Base-by-base conservation (phyloP, 345 rosid species). In the Ricinus communis region DNA sequence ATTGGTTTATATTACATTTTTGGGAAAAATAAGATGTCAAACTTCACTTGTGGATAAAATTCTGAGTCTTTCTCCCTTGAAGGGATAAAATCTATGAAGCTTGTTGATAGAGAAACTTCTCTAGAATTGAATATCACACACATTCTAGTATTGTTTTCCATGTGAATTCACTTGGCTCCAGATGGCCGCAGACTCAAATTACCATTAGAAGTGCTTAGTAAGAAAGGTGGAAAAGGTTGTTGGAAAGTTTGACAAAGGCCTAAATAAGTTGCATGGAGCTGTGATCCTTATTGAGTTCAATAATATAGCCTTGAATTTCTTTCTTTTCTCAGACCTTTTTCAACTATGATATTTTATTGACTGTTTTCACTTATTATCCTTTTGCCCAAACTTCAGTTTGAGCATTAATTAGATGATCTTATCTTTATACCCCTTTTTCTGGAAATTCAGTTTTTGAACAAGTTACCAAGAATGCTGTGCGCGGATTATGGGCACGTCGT, bases 401-500 rank as follows among this genome's bases (percentile, higher is more conserved):
- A 43, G 0, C 36, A 2, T 24, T 6, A n/a, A 43, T 18, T 51
- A 19, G 62, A 49, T 38, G 54, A 58, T 46, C 18, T 45, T 66
- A 31, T 57, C 21, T 60, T 18, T 31, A 8, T 50, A 38, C 45
- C 53, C 21, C 54, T 75, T 30, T 80, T 63, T 60, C 24, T 76
- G 71, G 45, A 66, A 62, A 67, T 76, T 72, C 81, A 95, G 97
- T 85, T 82, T 95, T 86, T 78, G 99, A 95, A 81, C 91, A 92
- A 90, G 96, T 95, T 76, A 91, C 99, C 7, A 92, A 90, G 84
- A 89, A 90, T 82, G 89, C 97, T 7, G 97, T 95, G 57, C 84
- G 82, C 73, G 99, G 96, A 71, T 76, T 95, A 62, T 95, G 99
- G 99, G 93, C 96, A 15, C 89, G 97, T 57, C 97, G 97, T 76